Conservation (phyloP, 345 rosid species). For the Luvunga scandens region DNA sequence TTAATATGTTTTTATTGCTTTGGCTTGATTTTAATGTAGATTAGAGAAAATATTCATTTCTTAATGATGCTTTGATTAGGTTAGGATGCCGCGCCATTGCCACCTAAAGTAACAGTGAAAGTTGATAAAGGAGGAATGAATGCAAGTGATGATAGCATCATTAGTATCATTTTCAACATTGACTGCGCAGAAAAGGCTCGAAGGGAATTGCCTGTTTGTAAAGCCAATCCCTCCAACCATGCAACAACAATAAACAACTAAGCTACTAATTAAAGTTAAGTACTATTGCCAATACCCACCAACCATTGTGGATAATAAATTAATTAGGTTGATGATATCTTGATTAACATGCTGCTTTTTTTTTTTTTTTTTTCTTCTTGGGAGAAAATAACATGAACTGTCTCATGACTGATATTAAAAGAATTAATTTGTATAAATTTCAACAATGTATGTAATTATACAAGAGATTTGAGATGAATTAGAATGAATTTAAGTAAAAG, state of each 20-base stretch:
- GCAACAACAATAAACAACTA: background rate
- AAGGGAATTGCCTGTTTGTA: background rate
- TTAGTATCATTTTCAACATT: conserved; percentile 19
- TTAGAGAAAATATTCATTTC: background rate
- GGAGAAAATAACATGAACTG: too few relatives aligned
- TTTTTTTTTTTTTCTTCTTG: too few relatives aligned
- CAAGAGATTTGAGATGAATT: too few relatives aligned
- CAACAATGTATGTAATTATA: too few relatives aligned
- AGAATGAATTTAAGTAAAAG: too few relatives aligned
- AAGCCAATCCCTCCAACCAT: background rate
- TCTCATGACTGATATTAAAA: too few relatives aligned
- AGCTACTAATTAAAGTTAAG: too few relatives aligned
- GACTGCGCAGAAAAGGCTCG: conserved; percentile 1
- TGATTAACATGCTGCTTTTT: too few relatives aligned
- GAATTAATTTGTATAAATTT: too few relatives aligned
- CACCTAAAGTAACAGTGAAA: background rate
- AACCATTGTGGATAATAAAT: background rate
- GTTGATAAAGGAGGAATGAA: background rate
- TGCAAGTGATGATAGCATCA: conserved; percentile 24
- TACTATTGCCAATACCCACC: background rate
- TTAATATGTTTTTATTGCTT: background rate
- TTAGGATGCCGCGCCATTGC: background rate
- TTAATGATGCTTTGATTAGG: background rate
- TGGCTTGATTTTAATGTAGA: background rate
- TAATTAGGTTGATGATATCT: too few relatives aligned